A percentile compares a stretch with the other conserved stretches of the same genome.
These are phyloP conservation scores for Lepidium sativum DNA, from an alignment of 345 rosid genomes.

Conservation along the genomic window DNA sequence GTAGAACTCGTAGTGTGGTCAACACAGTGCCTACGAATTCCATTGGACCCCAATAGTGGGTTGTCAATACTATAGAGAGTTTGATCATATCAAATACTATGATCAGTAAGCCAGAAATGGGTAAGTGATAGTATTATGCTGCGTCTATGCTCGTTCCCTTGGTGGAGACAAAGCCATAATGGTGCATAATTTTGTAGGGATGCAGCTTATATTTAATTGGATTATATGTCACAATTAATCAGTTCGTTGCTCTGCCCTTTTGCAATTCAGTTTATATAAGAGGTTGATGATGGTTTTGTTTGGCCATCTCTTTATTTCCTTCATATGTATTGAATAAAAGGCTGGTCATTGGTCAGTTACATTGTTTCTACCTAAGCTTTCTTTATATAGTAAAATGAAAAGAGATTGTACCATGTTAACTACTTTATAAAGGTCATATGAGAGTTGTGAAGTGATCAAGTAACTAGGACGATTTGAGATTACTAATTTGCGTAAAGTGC, in stretches of 20 bases:
- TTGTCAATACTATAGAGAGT: constrained; percentile 8
- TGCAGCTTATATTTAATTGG: constrained; percentile 8
- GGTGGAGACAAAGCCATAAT: constrained; percentile 4
- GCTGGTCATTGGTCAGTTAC: constrained; percentile 3
- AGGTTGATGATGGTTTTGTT: constrained; percentile 3
- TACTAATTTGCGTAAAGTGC: neutral
- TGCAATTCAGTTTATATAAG: neutral
- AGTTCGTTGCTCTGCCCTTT: constrained; percentile 16
- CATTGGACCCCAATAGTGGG: constrained; percentile 24
- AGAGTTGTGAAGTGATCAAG: neutral
- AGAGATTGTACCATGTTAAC: neutral
- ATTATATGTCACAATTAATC: constrained; percentile 4
- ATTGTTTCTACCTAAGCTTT: neutral
- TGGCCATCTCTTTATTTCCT: neutral
- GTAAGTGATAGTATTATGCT: neutral
- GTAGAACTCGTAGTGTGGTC: constrained; percentile 19
- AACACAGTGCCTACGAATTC: constrained; percentile 21
- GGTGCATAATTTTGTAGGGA: constrained; percentile 11
- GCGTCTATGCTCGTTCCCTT: neutral
- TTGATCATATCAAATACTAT: neutral
- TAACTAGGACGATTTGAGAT: neutral
- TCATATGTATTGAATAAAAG: constrained; percentile 11
- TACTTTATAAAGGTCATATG: neutral
- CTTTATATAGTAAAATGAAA: neutral
- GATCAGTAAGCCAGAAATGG: constrained; percentile 5